A percentile compares a stretch with the other conserved stretches of the same genome.
Conservation (phyloP, 225 moss, liverwort and hornwort genomes). For the Physcomitrellopsis africana region DNA sequence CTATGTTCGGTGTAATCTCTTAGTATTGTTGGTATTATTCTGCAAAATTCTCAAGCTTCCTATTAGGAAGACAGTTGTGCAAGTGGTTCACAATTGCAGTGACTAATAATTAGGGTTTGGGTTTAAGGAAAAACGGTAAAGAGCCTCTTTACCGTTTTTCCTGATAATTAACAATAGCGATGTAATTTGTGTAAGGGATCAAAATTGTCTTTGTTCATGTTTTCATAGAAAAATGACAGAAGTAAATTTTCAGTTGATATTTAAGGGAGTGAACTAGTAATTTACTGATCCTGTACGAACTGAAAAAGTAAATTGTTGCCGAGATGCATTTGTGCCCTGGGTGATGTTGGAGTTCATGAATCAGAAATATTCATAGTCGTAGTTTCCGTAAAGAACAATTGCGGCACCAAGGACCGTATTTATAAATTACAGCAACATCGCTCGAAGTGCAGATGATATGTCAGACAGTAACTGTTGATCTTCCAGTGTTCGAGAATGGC, state of each 20-base stretch:
- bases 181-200: not conserved
- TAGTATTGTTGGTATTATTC: not conserved
- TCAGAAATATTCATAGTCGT: no score
- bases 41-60: not conserved
- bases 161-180: not conserved
- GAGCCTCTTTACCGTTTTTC: constrained; percentile 16
- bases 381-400: not conserved
- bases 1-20: not conserved
- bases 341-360: not conserved
- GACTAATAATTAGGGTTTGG: constrained; percentile 24
- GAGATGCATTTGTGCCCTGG: not conserved
- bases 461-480: not conserved
- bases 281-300: not conserved
- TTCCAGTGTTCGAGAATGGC: not conserved
- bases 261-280: not conserved
- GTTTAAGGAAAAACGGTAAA: constrained; percentile 21
- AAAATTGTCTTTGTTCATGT: not conserved
- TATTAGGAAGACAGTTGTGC: not conserved
- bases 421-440: not conserved
- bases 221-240: not conserved
- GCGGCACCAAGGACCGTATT: not conserved
- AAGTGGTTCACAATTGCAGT: not conserved
- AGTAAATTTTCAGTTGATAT: not conserved
- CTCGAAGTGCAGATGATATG: not conserved
- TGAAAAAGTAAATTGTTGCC: not conserved